Percentiles rank a stretch among this genome's conserved stretches.
phyloP scores from a whole-genome alignment of 1,139 yeast genomes.

The Debaryomyces nepalensis region DNA sequence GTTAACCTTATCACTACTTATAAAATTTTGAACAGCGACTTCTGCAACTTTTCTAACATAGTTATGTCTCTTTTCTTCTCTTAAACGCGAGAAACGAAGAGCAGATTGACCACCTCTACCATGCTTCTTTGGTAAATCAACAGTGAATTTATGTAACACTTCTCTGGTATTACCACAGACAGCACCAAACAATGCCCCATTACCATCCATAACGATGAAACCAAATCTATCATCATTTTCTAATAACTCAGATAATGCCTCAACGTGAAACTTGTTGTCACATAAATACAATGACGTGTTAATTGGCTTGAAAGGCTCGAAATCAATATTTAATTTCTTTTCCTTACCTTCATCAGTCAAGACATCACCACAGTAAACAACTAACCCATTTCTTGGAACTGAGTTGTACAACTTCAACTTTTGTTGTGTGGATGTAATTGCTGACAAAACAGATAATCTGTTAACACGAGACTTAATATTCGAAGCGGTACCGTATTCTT shows the following conservation, averaged over 20 bases:
- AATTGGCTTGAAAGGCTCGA: constrained; percentile 97
- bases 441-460: constrained; percentile 91
- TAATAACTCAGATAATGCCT: constrained; percentile 89
- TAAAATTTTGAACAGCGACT: constrained; percentile 95
- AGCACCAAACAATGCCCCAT: constrained; percentile 96
- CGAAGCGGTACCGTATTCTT: constrained; percentile 98
- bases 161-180: constrained; percentile 97
- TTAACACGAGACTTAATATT: constrained; percentile 97
- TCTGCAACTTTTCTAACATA: constrained; percentile 98
- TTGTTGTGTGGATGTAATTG: constrained; percentile 97
- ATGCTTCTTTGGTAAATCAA: constrained; percentile 97
- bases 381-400: constrained; percentile 94
- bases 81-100: constrained; percentile 95
- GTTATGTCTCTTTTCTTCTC: constrained; percentile 99
- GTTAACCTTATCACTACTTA: constrained; percentile 88
- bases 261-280: constrained; percentile 98
- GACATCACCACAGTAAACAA: constrained; percentile 97
- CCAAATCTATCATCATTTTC: constrained; percentile 97
- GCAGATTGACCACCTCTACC: constrained; percentile 99
- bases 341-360: constrained; percentile 97
- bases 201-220: constrained; percentile 98
- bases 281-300: constrained; percentile 94
- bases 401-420: constrained; percentile 85
- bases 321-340: constrained; percentile 91
- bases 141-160: constrained; percentile 92